A percentile compares a stretch with the other conserved stretches of the same genome.
Evolutionary conservation across 805 yeast species (phyloP).

Genomic region (Ogataea haglerorum): DNA sequence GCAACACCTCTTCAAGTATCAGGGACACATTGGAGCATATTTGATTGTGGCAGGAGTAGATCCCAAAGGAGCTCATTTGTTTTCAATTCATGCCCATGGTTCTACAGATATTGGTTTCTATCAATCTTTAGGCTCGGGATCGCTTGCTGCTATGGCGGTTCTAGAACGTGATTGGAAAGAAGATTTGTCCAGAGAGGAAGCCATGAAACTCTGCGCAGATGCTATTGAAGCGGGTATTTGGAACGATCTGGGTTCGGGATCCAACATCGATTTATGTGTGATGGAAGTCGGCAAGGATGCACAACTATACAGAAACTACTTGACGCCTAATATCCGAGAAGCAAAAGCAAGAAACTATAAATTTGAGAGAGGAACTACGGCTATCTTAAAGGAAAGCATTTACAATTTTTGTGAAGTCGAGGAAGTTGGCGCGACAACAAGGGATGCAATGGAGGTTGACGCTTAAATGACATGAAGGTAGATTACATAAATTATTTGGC

Average conservation of each 20-base stretch:
- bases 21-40: constrained; percentile 96
- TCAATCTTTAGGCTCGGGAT: constrained; percentile 92
- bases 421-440: constrained; percentile 35
- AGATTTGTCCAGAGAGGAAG: constrained; percentile 79
- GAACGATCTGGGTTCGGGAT: constrained; percentile 98
- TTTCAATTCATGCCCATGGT: constrained; percentile 96
- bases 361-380: constrained; percentile 93
- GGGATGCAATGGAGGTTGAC: constrained; percentile 52
- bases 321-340: constrained; percentile 86
- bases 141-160: constrained; percentile 98
- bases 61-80: constrained; percentile 91
- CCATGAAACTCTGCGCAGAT: constrained; percentile 83
- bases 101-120: constrained; percentile 95
- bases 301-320: constrained; percentile 75
- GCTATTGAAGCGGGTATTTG: constrained; percentile 98
- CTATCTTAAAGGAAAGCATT: constrained; percentile 66
- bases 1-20: constrained; percentile 94
- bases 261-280: constrained; percentile 95
- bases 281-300: constrained; percentile 94
- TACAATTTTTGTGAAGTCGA: constrained; percentile 62
- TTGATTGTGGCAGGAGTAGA: constrained; percentile 97
- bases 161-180: constrained; percentile 84
- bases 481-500: constrained; percentile 2
- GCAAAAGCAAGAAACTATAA: constrained; percentile 78
- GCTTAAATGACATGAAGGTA: constrained; percentile 1